A percentile compares a stretch with the other conserved stretches of the same genome.
These are phyloP conservation scores for Moricandia moricandioides DNA, from an alignment of 345 rosid genomes.

Conservation along the genomic window DNA sequence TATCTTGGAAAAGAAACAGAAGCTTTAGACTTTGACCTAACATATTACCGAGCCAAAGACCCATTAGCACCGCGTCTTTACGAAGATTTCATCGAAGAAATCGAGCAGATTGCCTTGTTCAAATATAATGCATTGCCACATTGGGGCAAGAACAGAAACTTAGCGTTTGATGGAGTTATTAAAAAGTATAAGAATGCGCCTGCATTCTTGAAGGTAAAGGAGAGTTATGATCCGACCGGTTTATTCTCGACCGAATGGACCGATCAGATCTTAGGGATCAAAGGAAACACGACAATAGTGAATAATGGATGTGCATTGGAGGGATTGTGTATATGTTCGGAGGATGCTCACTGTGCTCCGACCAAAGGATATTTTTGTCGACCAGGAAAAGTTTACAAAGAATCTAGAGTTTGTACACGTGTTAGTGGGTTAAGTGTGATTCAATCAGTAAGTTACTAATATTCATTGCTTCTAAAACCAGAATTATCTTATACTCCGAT, in stretches of 20 bases:
- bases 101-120: constrained; percentile 66
- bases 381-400: constrained; percentile 51
- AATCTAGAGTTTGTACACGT: constrained; percentile 56
- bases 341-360: constrained; percentile 70
- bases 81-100: constrained; percentile 64
- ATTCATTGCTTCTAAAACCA: not conserved
- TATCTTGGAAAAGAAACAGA: constrained; percentile 74
- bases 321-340: constrained; percentile 66
- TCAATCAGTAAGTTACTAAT: not conserved
- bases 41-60: constrained; percentile 64
- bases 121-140: constrained; percentile 71
- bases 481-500: no score
- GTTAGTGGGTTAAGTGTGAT: not conserved
- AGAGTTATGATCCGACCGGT: constrained; percentile 57
- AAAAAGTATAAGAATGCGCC: constrained; percentile 45
- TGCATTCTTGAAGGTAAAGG: constrained; percentile 48
- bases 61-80: constrained; percentile 57
- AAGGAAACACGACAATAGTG: constrained; percentile 31
- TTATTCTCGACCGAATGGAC: constrained; percentile 79
- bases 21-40: constrained; percentile 63
- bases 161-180: constrained; percentile 54
- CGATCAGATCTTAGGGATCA: constrained; percentile 54
- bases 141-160: constrained; percentile 78
- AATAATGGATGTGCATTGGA: constrained; percentile 67
- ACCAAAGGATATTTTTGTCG: constrained; percentile 55